Conservation (phyloP, 805 yeast species). For the Ogataea siamensis region DNA sequence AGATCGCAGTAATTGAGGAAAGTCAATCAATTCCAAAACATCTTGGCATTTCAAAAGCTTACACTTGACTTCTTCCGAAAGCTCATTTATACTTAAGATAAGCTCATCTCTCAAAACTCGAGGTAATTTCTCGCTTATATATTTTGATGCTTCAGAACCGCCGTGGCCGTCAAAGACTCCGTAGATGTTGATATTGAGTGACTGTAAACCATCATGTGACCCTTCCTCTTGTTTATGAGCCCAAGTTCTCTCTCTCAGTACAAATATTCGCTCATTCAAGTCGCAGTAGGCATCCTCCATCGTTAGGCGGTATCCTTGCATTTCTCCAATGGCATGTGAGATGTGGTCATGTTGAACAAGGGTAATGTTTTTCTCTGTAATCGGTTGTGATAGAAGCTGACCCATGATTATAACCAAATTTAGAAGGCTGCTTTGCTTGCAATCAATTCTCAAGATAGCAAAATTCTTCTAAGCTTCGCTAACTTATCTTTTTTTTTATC, state of each 20-base stretch:
- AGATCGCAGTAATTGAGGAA: slow-evolving; percentile 37
- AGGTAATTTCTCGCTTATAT: slow-evolving; percentile 44
- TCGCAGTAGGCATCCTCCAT: slow-evolving; percentile 77
- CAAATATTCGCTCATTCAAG: slow-evolving; percentile 32
- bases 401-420: slow-evolving; percentile 49
- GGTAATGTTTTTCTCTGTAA: slow-evolving; percentile 62
- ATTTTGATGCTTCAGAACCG: slow-evolving; percentile 59
- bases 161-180: slow-evolving; percentile 87
- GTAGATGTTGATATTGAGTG: slow-evolving; percentile 42
- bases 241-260: slow-evolving; percentile 1
- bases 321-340: slow-evolving; percentile 64
- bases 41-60: slow-evolving; percentile 16
- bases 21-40: slow-evolving; percentile 25
- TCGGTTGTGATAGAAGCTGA: slow-evolving; percentile 69
- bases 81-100: slow-evolving; percentile 13
- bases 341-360: slow-evolving; percentile 43
- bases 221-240: neutral
- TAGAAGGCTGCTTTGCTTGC: too few species aligned
- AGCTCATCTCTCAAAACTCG: slow-evolving; percentile 21
- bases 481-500: slow-evolving; percentile 6
- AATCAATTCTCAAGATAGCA: too few species aligned
- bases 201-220: neutral
- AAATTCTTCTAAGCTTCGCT: too few species aligned
- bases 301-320: slow-evolving; percentile 73
- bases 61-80: slow-evolving; percentile 18